phyloP scores from a whole-genome alignment of 2,329 filamentous ascomycete genomes.

The Pseudocercospora crystallina region DNA sequence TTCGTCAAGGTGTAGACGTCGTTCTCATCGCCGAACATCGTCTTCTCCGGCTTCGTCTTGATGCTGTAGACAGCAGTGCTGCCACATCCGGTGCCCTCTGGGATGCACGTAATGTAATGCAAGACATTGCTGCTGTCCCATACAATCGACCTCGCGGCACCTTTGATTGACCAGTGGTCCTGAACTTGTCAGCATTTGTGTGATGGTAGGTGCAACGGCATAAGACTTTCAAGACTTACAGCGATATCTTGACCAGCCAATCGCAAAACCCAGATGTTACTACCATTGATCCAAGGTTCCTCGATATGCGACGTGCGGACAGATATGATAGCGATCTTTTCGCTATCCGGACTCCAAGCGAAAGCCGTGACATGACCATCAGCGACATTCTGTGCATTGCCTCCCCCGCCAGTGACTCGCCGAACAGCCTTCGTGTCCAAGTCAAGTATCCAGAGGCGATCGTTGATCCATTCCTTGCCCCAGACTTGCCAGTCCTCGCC shows the following conservation, averaged over 20 bases:
- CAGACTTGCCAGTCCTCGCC: conserved; percentile 39
- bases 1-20: conserved; percentile 17
- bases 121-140: too few relatives aligned
- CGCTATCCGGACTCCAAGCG: conserved; percentile 31
- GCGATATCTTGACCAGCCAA: too few relatives aligned
- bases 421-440: conserved; percentile 29
- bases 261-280: too few relatives aligned
- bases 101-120: too few relatives aligned
- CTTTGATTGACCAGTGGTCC: too few relatives aligned
- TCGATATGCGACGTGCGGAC: conserved; percentile 31
- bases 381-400: conserved; percentile 11
- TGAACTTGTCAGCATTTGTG: too few relatives aligned
- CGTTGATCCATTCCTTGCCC: conserved; percentile 38
- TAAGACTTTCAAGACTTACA: too few relatives aligned
- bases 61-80: conserved; percentile 12
- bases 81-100: background rate
- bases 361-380: conserved; percentile 31
- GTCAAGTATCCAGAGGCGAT: conserved; percentile 35
- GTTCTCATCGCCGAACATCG: conserved; percentile 20
- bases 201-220: too few relatives aligned
- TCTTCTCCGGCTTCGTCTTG: conserved; percentile 9
- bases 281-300: conserved; percentile 22
- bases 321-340: conserved; percentile 27
- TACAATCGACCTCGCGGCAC: too few relatives aligned
- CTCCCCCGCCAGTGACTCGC: conserved; percentile 4